Base-by-base conservation (phyloP, 805 yeast species). In the Metschnikowia rubicola region DNA sequence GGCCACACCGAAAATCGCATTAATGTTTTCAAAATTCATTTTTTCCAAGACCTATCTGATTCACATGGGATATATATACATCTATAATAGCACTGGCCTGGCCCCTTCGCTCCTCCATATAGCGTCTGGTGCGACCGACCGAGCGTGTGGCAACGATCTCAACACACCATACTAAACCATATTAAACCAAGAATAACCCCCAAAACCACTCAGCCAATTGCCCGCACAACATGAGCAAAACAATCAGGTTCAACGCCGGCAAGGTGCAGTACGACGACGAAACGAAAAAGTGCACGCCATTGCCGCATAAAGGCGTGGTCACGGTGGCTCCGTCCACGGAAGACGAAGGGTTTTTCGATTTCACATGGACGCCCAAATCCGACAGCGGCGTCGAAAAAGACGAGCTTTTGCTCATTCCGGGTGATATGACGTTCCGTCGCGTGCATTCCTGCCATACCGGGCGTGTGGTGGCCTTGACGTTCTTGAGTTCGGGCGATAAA, bases 371-470 rank as follows among this genome's bases (percentile, higher is more conserved):
- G 35, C 88, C 95, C 30, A 79, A 86, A 47, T 80, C 77, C 30
- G 71, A 65, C 37, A 64, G 71, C 5, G 75, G 70, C 41, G 55
- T 71, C 9, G 80, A 76, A 47, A 72, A 71, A 38, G 86, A 81
- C 45, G 90, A 84, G 53, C 72, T 87, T 48, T 71, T 88, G 54
- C 78, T 88, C 37, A 82, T 88, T 55, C 94, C 95, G 0, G 96
- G 95, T 1, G 96, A 89, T 59, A 92, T 86, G 43, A 79, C 84
- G 37, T 87, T 90, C 81, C 78, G 78, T 52, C 86, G 79, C 45
- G 80, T 87, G 37, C 65, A 73, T 42, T 79, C 87, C 29, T 86
- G 95, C 64, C 77, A 68, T 37, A 79, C 89, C 0, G 96, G 96
- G 12, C 74, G 96, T 51, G 90, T 89, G 12, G 83, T 81, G 55